phyloP scores from a whole-genome alignment of 2,329 filamentous ascomycete genomes.

The Fusarium multiceps region DNA sequence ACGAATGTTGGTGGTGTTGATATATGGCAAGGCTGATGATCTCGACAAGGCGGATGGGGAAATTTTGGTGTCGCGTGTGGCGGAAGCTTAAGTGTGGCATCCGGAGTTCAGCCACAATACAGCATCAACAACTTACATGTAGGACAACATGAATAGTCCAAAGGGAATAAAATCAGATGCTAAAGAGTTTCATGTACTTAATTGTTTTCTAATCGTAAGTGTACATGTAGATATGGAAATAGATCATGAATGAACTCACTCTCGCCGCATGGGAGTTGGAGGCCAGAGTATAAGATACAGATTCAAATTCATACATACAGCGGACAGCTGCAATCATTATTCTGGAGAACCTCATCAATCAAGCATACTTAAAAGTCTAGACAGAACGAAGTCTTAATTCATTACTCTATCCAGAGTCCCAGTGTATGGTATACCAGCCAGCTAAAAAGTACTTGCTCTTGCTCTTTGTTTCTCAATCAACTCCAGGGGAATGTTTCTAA shows the following conservation, averaged over 20 bases:
- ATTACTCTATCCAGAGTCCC: slow-evolving; percentile 19
- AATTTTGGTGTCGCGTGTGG: slow-evolving; percentile 46
- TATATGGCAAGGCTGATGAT: slow-evolving; percentile 48
- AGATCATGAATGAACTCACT: background rate
- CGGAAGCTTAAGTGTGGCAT: slow-evolving; percentile 33
- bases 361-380: background rate
- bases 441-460: slow-evolving; percentile 28
- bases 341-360: background rate
- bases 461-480: slow-evolving; percentile 15
- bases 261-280: background rate
- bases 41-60: slow-evolving; percentile 47
- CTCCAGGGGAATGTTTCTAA: slow-evolving; percentile 5
- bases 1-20: slow-evolving; percentile 21
- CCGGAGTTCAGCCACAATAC: slow-evolving; percentile 23
- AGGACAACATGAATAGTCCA: background rate
- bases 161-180: background rate
- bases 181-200: rapidly evolving
- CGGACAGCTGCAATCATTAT: background rate
- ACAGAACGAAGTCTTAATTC: background rate
- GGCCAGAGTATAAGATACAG: background rate
- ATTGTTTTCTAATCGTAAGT: background rate
- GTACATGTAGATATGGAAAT: background rate
- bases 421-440: background rate
- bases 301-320: background rate
- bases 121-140: background rate